These are phyloP conservation scores for Boechera divaricarpa DNA, from an alignment of 345 rosid species.

Conservation along the genomic window DNA sequence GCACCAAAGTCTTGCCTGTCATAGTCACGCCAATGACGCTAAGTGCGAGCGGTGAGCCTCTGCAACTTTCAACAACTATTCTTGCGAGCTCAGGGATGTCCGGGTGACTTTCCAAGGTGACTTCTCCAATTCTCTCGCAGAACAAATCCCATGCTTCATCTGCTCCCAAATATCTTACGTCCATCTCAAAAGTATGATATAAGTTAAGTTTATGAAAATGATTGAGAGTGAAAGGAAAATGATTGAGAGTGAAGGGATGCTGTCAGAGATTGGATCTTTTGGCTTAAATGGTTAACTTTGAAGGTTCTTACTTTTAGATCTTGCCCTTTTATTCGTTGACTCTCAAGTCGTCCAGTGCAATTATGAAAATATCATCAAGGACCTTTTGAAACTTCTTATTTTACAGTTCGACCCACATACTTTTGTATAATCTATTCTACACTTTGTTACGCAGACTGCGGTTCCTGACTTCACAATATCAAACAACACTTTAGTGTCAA, in stretches of 20 bases:
- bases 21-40: neutral
- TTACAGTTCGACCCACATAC: neutral
- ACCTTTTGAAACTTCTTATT: neutral
- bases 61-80: neutral
- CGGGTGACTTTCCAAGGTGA: neutral
- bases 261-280: too few species aligned
- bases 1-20: too few species aligned
- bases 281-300: too few species aligned
- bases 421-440: neutral
- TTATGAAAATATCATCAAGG: neutral
- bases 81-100: neutral
- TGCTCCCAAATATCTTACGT: neutral
- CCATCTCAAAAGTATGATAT: neutral
- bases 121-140: neutral
- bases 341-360: neutral
- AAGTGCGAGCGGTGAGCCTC: neutral
- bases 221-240: neutral
- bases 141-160: constrained; percentile 1
- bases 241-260: too few species aligned
- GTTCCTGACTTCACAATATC: neutral
- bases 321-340: neutral
- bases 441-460: neutral
- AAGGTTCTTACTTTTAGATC: neutral
- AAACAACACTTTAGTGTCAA: too few species aligned
- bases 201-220: neutral